A percentile compares a stretch with the other conserved stretches of the same genome.
Conservation (phyloP, 2,329 filamentous ascomycete genomes). For the Monosporascus ibericus region DNA sequence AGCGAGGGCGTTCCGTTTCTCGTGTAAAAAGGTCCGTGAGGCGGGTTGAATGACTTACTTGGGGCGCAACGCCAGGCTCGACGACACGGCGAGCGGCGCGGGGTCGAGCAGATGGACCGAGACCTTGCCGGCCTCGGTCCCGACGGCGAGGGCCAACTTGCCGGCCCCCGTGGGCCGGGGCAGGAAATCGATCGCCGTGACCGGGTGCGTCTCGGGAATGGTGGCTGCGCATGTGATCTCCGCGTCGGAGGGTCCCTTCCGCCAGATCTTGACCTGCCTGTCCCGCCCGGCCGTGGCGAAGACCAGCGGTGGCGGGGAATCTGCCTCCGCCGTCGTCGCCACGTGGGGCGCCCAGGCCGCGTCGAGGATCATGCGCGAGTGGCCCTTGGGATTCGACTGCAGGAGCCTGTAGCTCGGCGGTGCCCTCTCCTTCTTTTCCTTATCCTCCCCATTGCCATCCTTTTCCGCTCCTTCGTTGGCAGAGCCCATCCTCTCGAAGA, state of each 20-base stretch:
- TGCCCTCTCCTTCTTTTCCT: not conserved
- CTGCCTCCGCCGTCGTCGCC: slow-evolving; percentile 20
- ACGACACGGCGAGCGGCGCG: slow-evolving; percentile 30
- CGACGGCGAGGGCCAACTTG: slow-evolving; percentile 44
- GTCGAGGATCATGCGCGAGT: slow-evolving; percentile 87
- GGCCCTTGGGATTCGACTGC: slow-evolving; percentile 72
- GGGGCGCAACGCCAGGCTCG: slow-evolving; percentile 27
- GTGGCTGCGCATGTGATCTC: slow-evolving; percentile 47
- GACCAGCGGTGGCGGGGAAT: slow-evolving; percentile 24
- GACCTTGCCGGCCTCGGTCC: slow-evolving; percentile 49
- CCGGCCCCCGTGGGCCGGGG: slow-evolving; percentile 23
- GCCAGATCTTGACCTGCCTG: slow-evolving; percentile 75
- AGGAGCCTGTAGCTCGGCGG: slow-evolving; percentile 47
- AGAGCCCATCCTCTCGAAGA: slow-evolving; percentile 55
- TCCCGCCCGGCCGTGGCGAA: slow-evolving; percentile 91
- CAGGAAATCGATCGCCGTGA: slow-evolving; percentile 68
- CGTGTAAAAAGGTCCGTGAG: not conserved
- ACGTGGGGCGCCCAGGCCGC: slow-evolving; percentile 67
- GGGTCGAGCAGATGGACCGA: slow-evolving; percentile 36
- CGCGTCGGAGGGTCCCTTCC: slow-evolving; percentile 10
- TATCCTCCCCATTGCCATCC: not conserved
- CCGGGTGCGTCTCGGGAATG: slow-evolving; percentile 50
- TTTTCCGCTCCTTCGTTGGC: slow-evolving; percentile 15
- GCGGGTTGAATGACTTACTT: slow-evolving; percentile 29
- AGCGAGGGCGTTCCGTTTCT: slow-evolving; percentile 2